Conservation (phyloP, 2,329 filamentous ascomycete species). For the Cytospora paraplurivora region DNA sequence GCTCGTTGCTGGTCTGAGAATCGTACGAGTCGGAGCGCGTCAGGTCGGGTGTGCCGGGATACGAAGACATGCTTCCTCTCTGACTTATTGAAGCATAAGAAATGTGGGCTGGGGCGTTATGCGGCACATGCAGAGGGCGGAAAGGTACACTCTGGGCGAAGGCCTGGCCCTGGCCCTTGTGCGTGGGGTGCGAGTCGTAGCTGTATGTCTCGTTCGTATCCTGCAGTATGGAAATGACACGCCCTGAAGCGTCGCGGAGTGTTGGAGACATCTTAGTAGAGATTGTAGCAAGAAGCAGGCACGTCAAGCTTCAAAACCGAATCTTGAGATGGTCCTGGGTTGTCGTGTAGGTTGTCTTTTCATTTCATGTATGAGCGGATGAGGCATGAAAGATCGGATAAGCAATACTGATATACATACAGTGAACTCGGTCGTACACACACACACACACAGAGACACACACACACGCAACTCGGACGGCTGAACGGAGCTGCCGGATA, state of each 20-base stretch:
- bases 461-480: not conserved
- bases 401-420: not conserved
- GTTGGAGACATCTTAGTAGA: conserved; percentile 21
- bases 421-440: not conserved
- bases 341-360: not conserved
- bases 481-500: not conserved
- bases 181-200: conserved; percentile 9
- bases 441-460: not conserved
- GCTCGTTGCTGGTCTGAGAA: conserved; percentile 58
- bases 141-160: not conserved
- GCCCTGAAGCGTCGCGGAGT: conserved; percentile 23
- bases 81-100: conserved; percentile 7
- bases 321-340: not conserved
- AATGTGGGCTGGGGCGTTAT: conserved; percentile 10
- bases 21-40: conserved; percentile 63
- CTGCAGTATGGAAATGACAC: conserved; percentile 25
- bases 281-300: not conserved
- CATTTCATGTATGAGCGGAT: not conserved
- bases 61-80: conserved; percentile 38
- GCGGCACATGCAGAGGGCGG: not conserved
- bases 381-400: not conserved
- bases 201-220: conserved; percentile 14
- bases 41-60: conserved; percentile 58
- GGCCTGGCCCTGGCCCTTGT: not conserved
- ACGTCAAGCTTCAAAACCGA: not conserved